Evolutionary conservation across 768 basidiomycete species (phyloP).

Genomic region (Termitomyces eurrhizus): DNA sequence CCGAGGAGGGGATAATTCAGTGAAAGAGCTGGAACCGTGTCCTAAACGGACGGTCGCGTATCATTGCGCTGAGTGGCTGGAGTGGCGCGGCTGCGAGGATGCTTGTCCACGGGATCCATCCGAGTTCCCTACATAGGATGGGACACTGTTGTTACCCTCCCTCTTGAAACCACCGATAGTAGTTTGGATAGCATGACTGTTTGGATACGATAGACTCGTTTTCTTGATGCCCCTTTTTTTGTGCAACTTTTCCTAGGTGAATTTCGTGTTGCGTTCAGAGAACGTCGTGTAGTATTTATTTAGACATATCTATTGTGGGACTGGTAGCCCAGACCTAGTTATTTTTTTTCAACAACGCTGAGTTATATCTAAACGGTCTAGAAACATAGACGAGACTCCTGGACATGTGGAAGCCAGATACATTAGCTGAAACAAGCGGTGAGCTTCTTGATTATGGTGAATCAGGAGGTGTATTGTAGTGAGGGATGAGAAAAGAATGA

Average conservation of each 20-base stretch:
- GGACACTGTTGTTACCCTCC: not conserved
- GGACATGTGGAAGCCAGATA: no score
- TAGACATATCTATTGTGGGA: not conserved
- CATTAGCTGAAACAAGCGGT: no score
- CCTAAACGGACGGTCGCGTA: constrained; percentile 47
- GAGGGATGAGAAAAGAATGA: no score
- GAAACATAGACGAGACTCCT: no score
- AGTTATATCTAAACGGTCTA: not conserved
- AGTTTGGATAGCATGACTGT: not conserved
- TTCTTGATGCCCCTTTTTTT: not conserved
- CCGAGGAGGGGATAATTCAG: constrained; percentile 22
- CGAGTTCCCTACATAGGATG: constrained; percentile 14
- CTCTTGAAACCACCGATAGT: not conserved
- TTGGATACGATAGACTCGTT: not conserved
- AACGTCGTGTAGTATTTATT: not conserved
- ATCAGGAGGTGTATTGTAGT: no score
- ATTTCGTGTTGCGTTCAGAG: no score
- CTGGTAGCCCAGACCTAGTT: not conserved
- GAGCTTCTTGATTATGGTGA: no score
- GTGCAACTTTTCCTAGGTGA: no score
- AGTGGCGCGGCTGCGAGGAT: constrained; percentile 61
- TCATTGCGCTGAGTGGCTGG: constrained; percentile 58
- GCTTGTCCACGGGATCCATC: constrained; percentile 29
- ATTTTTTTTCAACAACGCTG: not conserved
- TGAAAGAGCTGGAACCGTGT: constrained; percentile 51